Percentiles rank a stretch among this genome's conserved stretches.
phyloP scores from a whole-genome alignment of 371 early-diverging fungal species.

The Smittium culicis region DNA sequence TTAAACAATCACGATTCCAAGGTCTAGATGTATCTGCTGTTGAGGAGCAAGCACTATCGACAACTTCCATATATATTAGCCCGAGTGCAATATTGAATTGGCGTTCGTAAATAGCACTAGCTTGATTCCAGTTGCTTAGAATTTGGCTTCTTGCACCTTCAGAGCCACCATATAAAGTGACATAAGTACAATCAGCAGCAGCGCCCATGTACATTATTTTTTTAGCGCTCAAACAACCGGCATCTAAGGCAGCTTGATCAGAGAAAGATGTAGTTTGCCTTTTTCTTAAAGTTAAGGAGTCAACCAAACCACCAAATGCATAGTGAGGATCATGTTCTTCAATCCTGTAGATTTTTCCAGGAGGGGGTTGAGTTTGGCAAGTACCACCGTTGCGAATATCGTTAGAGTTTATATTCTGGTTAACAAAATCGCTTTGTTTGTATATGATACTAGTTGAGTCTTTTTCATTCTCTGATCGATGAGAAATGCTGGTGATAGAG shows the following conservation, averaged over 20 bases:
- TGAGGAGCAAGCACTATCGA: constrained; percentile 41
- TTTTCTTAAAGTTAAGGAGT: neutral
- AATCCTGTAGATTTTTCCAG: neutral
- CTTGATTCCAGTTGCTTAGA: constrained; percentile 57
- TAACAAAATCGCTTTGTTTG: constrained; percentile 9
- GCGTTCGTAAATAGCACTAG: constrained; percentile 68
- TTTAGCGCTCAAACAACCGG: constrained; percentile 27
- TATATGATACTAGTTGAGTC: constrained; percentile 15
- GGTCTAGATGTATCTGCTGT: constrained; percentile 20
- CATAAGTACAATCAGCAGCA: constrained; percentile 68
- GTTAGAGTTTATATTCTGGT: neutral
- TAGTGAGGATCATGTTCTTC: neutral
- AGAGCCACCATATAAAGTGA: constrained; percentile 37
- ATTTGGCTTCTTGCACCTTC: constrained; percentile 50
- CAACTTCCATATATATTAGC: constrained; percentile 61
- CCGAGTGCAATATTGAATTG: constrained; percentile 84
- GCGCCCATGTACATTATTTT: constrained; percentile 36
- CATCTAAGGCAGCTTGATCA: constrained; percentile 13
- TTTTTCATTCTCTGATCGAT: constrained; percentile 17
- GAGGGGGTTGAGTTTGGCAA: neutral
- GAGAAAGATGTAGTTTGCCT: constrained; percentile 6
- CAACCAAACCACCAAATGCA: neutral
- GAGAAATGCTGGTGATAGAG: constrained; percentile 24
- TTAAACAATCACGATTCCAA: constrained; percentile 73
- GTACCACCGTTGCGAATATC: neutral